Evolutionary conservation across 2,329 filamentous ascomycete species (phyloP), one percentile per base, ranked within the genome.

Genomic region (Aspergillus eucalypticola): DNA sequence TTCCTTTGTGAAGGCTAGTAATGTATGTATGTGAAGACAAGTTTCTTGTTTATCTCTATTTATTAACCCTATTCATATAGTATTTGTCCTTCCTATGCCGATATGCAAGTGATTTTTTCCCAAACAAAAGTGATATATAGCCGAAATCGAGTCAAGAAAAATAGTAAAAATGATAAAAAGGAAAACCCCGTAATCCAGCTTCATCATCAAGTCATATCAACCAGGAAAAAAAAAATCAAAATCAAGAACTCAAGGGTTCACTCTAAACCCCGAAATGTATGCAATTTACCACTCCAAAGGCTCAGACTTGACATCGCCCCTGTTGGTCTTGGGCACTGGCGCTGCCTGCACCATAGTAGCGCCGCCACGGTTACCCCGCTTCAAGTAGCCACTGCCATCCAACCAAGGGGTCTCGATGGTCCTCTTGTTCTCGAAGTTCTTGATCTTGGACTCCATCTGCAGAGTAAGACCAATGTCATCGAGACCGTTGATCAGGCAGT

Each of bases 401-500:
- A 98, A 80, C 94, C 94, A 98, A 2, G 95, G 94, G 21, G 91
- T 96, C 63, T 91, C 85, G 55, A 83, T 78, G 8, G 89, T 89
- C 74, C 92, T 86, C 77, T 88, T 88, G 69, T 81, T 81, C 86
- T 98, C 94, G 71, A 95, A 96, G 61, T 84, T 84, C 60, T 84
- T 81, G 73, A 98, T 97, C 84, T 96, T 92, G 63, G 92, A 89
- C 65, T 95, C 92, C 79, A 91, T 86, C 79, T 96, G 91, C 84
- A 97, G 91, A 5, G 94, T 98, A 65, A 98, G 80, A 38, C 94
- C 94, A 71, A 98, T 98, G 69, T 98, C 95, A 74, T 98, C 94
- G 8, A 98, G 86, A 0, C 94, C 94, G 73, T 98, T 96, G 70
- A 96, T 78, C 54, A 98, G 81, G 77, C 94, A 98, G 80, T 98